Percentiles rank a stretch among this genome's conserved stretches.
These are phyloP conservation scores for Amyloporia xantha DNA, from an alignment of 768 basidiomycete genomes.

Conservation along the genomic window DNA sequence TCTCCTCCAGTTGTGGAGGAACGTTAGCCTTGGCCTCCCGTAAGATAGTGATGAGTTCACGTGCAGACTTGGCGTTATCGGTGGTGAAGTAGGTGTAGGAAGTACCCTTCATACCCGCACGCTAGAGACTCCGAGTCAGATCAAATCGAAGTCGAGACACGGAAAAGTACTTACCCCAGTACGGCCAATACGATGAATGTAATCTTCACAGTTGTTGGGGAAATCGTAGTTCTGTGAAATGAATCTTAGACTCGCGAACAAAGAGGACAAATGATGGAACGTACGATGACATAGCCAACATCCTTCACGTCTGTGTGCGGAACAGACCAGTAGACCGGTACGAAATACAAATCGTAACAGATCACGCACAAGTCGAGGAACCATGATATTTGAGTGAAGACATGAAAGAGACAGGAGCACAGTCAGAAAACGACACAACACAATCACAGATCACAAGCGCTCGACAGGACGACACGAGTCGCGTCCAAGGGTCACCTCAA, in stretches of 20 bases:
- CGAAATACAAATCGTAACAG: slow-evolving; percentile 17
- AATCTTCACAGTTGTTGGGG: slow-evolving; percentile 97
- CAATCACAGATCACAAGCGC: slow-evolving; percentile 41
- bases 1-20: slow-evolving; percentile 88
- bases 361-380: slow-evolving; percentile 16
- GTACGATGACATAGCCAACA: slow-evolving; percentile 92
- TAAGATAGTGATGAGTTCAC: slow-evolving; percentile 83
- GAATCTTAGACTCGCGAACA: neutral
- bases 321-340: slow-evolving; percentile 30
- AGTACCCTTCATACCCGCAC: slow-evolving; percentile 85
- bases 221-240: slow-evolving; percentile 83
- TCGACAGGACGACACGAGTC: slow-evolving; percentile 33
- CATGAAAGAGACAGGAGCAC: slow-evolving; percentile 29
- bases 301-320: slow-evolving; percentile 89
- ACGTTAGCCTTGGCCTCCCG: slow-evolving; percentile 81
- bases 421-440: slow-evolving; percentile 42
- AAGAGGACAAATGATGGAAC: slow-evolving; percentile 30
- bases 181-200: slow-evolving; percentile 98
- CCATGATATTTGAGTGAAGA: neutral
- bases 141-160: neutral
- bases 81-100: slow-evolving; percentile 97
- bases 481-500: slow-evolving; percentile 35
- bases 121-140: slow-evolving; percentile 35
- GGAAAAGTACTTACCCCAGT: slow-evolving; percentile 60
- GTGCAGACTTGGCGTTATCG: slow-evolving; percentile 90